phyloP scores from a whole-genome alignment of 2,329 filamentous ascomycete species.

The Alternaria triticina region DNA sequence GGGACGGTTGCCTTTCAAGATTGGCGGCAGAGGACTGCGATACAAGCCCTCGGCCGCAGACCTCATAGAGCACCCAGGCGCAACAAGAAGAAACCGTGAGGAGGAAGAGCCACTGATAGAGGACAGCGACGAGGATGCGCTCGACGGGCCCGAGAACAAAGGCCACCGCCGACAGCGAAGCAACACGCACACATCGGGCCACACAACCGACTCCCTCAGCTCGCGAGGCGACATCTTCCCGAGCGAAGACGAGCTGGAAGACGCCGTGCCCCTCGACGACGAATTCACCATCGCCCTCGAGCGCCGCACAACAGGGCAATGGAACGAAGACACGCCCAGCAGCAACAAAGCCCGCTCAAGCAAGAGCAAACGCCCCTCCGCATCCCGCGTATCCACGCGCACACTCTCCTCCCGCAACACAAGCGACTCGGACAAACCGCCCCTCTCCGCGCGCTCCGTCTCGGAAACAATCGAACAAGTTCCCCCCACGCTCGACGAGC shows the following conservation, averaged over 20 bases:
- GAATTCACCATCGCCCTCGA: slow-evolving; percentile 87
- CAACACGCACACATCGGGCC: slow-evolving; percentile 77
- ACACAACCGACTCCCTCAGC: slow-evolving; percentile 83
- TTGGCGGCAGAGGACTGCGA: slow-evolving; percentile 77
- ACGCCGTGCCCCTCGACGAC: slow-evolving; percentile 90
- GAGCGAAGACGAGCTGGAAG: slow-evolving; percentile 84
- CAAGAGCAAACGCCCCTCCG: slow-evolving; percentile 53
- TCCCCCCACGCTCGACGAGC: slow-evolving; percentile 60
- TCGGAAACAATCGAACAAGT: slow-evolving; percentile 41
- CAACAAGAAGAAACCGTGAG: slow-evolving; percentile 59
- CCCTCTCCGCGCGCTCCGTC: slow-evolving; percentile 30
- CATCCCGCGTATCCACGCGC: slow-evolving; percentile 55
- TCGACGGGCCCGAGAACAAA: slow-evolving; percentile 32
- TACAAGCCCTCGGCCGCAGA: slow-evolving; percentile 93
- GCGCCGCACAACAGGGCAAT: slow-evolving; percentile 65
- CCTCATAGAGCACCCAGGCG: slow-evolving; percentile 82
- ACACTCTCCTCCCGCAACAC: slow-evolving; percentile 56
- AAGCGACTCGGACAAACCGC: slow-evolving; percentile 27
- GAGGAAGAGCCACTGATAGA: slow-evolving; percentile 73
- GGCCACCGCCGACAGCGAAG: slow-evolving; percentile 68
- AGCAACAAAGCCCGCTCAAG: slow-evolving; percentile 63
- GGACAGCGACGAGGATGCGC: slow-evolving; percentile 58
- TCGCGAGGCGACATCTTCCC: slow-evolving; percentile 90
- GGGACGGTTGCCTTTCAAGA: slow-evolving; percentile 80
- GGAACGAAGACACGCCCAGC: slow-evolving; percentile 73